Evolutionary conservation across 2,329 filamentous ascomycete species (phyloP).

Genomic region (Rugonectria rugulosa): DNA sequence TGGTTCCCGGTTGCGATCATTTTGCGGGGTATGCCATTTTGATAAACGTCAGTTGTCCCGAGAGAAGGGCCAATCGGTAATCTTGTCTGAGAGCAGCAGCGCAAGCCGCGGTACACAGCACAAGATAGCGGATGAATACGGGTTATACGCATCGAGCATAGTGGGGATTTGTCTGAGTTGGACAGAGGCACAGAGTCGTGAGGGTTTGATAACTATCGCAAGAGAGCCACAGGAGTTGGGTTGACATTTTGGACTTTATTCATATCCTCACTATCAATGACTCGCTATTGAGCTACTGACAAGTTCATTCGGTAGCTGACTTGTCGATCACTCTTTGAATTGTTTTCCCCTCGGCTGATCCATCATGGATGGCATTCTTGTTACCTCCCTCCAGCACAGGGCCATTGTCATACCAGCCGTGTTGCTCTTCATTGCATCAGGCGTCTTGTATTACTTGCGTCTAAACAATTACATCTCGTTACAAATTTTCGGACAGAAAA

Average conservation of each 20-base stretch:
- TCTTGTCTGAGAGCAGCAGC: constrained; percentile 14
- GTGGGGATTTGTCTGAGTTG: background rate
- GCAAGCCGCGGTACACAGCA: background rate
- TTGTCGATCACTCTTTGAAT: background rate
- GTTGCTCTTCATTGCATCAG: constrained; percentile 10
- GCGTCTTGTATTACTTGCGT: constrained; percentile 14
- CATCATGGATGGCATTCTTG: constrained; percentile 11
- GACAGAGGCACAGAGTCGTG: background rate
- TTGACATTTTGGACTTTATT: background rate
- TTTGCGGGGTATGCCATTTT: constrained; percentile 18
- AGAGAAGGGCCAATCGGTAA: constrained; percentile 3
- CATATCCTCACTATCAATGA: background rate
- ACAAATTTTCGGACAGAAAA: background rate
- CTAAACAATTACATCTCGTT: background rate
- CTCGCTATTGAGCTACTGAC: background rate
- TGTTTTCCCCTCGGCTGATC: background rate
- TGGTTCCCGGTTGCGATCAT: constrained; percentile 8
- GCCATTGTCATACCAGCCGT: constrained; percentile 10
- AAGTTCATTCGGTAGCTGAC: background rate
- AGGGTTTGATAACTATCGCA: background rate
- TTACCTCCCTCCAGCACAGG: background rate
- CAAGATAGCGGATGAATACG: constrained; percentile 2
- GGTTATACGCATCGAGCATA: background rate
- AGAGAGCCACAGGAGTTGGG: background rate
- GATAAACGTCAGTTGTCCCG: background rate